Base-by-base conservation (phyloP, 345 rosid species). In the Chamaenerion angustifolium region DNA sequence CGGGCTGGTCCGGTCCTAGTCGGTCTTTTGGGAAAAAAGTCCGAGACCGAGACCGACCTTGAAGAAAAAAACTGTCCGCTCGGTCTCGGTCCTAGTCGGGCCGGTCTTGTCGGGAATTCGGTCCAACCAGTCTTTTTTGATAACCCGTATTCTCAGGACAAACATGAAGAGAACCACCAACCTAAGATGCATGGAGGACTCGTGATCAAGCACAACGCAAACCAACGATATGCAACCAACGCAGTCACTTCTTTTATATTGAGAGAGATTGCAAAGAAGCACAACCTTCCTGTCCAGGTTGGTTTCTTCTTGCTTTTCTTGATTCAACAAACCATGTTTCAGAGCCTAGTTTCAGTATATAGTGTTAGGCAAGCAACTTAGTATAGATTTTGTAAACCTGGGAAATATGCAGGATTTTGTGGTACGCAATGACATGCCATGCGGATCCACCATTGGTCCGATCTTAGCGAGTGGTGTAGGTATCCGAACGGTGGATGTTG, bases 131-230 rank as follows among this genome's bases (percentile, higher is more conserved):
- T n/a, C n/a, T n/a, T n/a, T n/a, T n/a, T n/a, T n/a, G n/a, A n/a
- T n/a, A n/a, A n/a, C n/a, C n/a, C n/a, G n/a, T n/a, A n/a, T n/a
- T 67, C 46, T 57, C 62, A 87, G 98, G 99, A 92, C 60, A 88
- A 85, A 65, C 99, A 92, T 46, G 99, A 92, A 56, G 99, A 92
- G 1, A 87, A 82, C 61, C 96, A 92, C 68, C 99, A 84, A 66
- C 96, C 96, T 5, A 85, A 73, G 77, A 63, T 88, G 83, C 99
- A 92, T 6, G 81, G 95, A n/a, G 99, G 99, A n/a, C 94, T 92
- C 15, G 99, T 92, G 40, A 79, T 92, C 58, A 92, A 92, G 71
- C 81, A 82, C 79, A 92, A 92, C 48, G 99, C 94, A 37, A 92
- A 92, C 60, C 99, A 88, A 57, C 95, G 88, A 14, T 92, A 92